These are phyloP conservation scores for Gossypium turneri DNA, from an alignment of 345 rosid species.

Conservation along the genomic window DNA sequence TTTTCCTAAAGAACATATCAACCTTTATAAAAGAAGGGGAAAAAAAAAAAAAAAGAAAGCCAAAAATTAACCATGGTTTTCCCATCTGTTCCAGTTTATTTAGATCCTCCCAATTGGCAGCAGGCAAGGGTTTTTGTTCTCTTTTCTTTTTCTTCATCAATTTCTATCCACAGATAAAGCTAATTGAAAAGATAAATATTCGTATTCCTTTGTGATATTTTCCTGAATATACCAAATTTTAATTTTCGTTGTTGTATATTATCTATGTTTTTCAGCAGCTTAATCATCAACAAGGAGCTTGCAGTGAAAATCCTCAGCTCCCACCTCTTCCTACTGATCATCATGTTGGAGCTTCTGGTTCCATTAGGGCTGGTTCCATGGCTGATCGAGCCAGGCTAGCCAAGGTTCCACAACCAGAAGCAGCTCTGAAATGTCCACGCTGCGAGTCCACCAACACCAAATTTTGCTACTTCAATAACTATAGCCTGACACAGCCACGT, in stretches of 20 bases:
- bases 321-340: conserved; percentile 33
- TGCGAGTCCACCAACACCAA: conserved; percentile 76
- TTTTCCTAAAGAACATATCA: conserved; percentile 55
- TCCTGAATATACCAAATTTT: conserved; percentile 44
- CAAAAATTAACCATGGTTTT: conserved; percentile 55
- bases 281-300: conserved; percentile 29
- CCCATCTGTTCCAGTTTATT: conserved; percentile 62
- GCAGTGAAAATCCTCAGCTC: conserved; percentile 40
- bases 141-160: conserved; percentile 24
- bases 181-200: conserved; percentile 45
- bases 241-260: conserved; percentile 11
- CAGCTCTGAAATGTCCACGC: conserved; percentile 63
- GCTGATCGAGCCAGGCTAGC: conserved; percentile 68
- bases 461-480: conserved; percentile 83
- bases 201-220: conserved; percentile 43
- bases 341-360: conserved; percentile 24
- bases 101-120: conserved; percentile 70
- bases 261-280: conserved; percentile 33
- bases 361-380: conserved; percentile 63
- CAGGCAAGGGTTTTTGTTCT: conserved; percentile 39
- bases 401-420: conserved; percentile 53
- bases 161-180: conserved; percentile 24
- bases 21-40: conserved; percentile 51
- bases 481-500: conserved; percentile 77
- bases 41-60: conserved; percentile 23